These are phyloP conservation scores for Protomyces macrosporus DNA, from an alignment of 1,139 yeast species.

Conservation along the genomic window DNA sequence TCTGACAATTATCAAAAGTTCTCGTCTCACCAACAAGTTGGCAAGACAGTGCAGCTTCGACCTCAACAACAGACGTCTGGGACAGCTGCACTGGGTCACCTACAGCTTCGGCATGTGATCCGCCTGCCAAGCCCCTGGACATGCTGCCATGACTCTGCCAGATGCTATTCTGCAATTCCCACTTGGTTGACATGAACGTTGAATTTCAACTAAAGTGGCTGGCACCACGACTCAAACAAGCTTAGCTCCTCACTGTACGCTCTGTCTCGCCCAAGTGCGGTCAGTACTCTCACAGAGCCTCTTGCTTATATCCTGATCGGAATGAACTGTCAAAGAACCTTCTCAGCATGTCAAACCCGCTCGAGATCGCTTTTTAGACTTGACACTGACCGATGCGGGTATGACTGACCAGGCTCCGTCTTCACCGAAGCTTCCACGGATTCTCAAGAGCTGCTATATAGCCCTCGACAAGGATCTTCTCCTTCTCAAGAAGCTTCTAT, in stretches of 20 bases:
- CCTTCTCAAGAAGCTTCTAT: neutral
- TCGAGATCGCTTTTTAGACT: neutral
- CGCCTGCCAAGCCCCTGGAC: too few species aligned
- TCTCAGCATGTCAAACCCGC: neutral
- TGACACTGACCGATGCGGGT: neutral
- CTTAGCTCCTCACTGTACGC: too few species aligned
- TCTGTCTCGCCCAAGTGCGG: too few species aligned
- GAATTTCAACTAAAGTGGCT: neutral
- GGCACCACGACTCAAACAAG: neutral
- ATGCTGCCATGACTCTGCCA: too few species aligned
- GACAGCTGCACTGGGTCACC: too few species aligned
- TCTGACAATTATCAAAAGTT: too few species aligned
- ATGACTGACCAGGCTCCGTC: neutral
- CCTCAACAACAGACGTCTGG: too few species aligned
- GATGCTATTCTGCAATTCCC: too few species aligned
- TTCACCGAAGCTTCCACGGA: neutral
- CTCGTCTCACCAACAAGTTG: too few species aligned
- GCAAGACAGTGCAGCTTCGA: too few species aligned
- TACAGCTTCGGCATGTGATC: too few species aligned
- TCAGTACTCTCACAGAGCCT: neutral
- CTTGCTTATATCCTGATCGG: neutral
- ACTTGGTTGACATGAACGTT: neutral
- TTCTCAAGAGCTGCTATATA: neutral
- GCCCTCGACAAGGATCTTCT: neutral
- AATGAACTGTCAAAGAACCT: neutral